phyloP scores from a whole-genome alignment of 257 asterid species.

The Solanum tacnaense region DNA sequence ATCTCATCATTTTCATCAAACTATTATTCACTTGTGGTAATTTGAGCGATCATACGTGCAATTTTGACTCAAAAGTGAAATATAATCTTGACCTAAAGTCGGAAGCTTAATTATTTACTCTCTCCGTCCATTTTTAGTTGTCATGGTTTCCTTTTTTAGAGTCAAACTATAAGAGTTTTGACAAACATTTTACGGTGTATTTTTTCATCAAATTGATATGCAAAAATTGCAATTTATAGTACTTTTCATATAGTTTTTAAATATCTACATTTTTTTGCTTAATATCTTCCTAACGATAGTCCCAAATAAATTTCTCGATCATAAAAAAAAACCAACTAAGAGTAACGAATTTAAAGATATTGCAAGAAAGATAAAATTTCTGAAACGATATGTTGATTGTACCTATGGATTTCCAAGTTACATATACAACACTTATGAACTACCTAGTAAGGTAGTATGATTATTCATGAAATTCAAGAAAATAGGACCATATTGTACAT shows the following conservation, averaged over 20 bases:
- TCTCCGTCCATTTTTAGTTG: no score
- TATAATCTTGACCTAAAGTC: not conserved
- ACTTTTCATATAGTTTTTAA: no score
- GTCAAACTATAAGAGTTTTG: no score
- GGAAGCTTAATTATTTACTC: not conserved
- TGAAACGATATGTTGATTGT: not conserved
- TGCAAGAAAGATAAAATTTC: not conserved
- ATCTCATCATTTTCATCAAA: not conserved
- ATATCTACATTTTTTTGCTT: no score
- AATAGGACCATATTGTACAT: conserved; percentile 4
- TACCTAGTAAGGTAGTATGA: not conserved
- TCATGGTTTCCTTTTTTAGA: no score
- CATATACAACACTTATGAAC: conserved; percentile 1
- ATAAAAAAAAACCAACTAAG: not conserved
- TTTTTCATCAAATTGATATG: not conserved
- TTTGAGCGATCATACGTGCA: not conserved
- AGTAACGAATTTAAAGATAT: not conserved
- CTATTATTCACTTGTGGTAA: not conserved
- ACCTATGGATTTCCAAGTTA: not conserved
- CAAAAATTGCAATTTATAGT: not conserved
- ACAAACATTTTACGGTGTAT: not conserved
- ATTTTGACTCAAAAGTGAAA: not conserved
- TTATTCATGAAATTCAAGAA: not conserved
- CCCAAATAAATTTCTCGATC: not conserved
- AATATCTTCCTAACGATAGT: not conserved